These are phyloP conservation scores for Aspergillus nidulans DNA, from an alignment of 495 filamentous ascomycete species.

Conservation along the genomic window DNA sequence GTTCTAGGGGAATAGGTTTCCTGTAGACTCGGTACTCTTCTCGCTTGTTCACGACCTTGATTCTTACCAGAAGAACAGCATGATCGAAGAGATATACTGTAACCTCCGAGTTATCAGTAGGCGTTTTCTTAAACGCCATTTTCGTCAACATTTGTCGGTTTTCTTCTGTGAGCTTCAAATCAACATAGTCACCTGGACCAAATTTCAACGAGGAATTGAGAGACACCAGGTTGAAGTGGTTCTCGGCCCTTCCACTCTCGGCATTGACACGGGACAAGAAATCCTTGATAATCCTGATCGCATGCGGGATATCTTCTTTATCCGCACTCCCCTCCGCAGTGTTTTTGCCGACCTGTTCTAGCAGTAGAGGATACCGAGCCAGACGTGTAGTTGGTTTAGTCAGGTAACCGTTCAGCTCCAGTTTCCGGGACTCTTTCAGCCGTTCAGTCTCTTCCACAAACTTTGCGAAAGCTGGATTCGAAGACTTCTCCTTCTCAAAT, in stretches of 20 bases:
- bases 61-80: slow-evolving; percentile 80
- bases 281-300: slow-evolving; percentile 77
- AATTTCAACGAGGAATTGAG: slow-evolving; percentile 88
- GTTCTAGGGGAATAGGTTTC: slow-evolving; percentile 91
- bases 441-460: slow-evolving; percentile 98
- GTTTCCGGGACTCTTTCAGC: slow-evolving; percentile 90
- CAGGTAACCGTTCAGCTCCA: slow-evolving; percentile 96
- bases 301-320: slow-evolving; percentile 84
- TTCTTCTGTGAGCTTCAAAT: slow-evolving; percentile 92
- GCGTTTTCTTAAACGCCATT: slow-evolving; percentile 84
- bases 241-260: slow-evolving; percentile 95
- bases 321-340: slow-evolving; percentile 84
- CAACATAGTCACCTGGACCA: slow-evolving; percentile 79
- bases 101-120: slow-evolving; percentile 82
- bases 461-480: slow-evolving; percentile 78
- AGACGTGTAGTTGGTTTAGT: slow-evolving; percentile 97
- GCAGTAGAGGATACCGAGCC: slow-evolving; percentile 86
- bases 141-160: slow-evolving; percentile 90
- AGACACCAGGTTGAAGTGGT: slow-evolving; percentile 91
- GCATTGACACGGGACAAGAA: slow-evolving; percentile 84
- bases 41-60: slow-evolving; percentile 85
- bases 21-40: slow-evolving; percentile 94
- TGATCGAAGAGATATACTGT: slow-evolving; percentile 96
- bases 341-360: slow-evolving; percentile 89
- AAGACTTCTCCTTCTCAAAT: slow-evolving; percentile 90